These are phyloP conservation scores for Hawksworthiomyces lignivorus DNA, from an alignment of 2,329 filamentous ascomycete genomes.

Conservation along the genomic window DNA sequence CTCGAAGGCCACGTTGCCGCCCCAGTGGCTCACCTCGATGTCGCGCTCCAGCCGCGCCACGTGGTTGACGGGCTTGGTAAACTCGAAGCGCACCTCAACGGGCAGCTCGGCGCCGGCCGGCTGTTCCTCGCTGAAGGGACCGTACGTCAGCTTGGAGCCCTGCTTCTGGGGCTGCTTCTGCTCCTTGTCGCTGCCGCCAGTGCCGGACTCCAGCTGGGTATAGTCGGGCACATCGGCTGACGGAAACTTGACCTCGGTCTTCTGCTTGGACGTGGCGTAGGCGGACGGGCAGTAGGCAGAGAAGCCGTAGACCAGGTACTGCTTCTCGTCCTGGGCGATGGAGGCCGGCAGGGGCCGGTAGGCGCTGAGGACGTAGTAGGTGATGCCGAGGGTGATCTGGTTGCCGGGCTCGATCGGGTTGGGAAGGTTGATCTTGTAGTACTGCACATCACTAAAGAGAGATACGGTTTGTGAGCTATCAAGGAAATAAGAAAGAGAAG, in stretches of 20 bases:
- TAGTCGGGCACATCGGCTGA: conserved; percentile 75
- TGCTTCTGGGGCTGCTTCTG: conserved; percentile 64
- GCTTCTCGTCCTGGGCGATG: conserved; percentile 77
- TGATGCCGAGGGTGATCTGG: conserved; percentile 81
- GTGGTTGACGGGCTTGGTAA: conserved; percentile 83
- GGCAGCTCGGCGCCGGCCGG: conserved; percentile 68
- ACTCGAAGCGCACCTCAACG: conserved; percentile 82
- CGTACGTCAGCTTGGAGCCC: conserved; percentile 81
- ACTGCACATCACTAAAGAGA: conserved; percentile 57
- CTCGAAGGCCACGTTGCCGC: conserved; percentile 90
- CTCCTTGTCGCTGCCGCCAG: conserved; percentile 44
- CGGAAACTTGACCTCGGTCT: conserved; percentile 91
- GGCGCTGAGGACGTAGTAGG: conserved; percentile 73
- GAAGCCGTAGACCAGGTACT: conserved; percentile 81
- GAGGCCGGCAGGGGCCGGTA: conserved; percentile 71
- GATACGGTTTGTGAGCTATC: conserved; percentile 16
- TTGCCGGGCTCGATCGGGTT: conserved; percentile 64
- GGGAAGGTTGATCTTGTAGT: conserved; percentile 76
- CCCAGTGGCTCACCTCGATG: conserved; percentile 95
- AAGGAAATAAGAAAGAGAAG: conserved; percentile 12
- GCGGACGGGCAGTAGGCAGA: conserved; percentile 77
- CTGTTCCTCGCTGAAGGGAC: conserved; percentile 68
- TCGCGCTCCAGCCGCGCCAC: conserved; percentile 76
- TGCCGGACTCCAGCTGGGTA: conserved; percentile 56
- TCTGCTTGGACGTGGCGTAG: conserved; percentile 84